Conservation (phyloP, 306 rosid species). For the Biancaea sappan region DNA sequence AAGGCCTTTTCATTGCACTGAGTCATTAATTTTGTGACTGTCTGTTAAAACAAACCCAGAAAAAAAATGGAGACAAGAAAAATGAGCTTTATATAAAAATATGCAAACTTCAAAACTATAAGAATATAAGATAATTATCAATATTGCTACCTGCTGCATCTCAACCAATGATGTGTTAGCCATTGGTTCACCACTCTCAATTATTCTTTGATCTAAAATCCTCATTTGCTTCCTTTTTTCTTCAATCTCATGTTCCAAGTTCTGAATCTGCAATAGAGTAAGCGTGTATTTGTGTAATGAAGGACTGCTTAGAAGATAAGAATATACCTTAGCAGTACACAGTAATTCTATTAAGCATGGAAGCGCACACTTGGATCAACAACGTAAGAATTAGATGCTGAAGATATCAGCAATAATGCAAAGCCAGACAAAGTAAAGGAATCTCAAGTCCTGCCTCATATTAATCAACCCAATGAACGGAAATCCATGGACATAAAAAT, state of each 20-base stretch:
- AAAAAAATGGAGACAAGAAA: constrained; percentile 13
- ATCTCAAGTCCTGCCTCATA: neutral
- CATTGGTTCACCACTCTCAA: constrained; percentile 77
- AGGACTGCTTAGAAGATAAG: neutral
- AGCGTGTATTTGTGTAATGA: constrained; percentile 25
- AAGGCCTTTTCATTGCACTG: constrained; percentile 84
- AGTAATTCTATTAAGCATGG: constrained; percentile 5
- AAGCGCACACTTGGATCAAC: constrained; percentile 1
- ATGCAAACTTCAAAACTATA: constrained; percentile 19
- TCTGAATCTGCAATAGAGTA: constrained; percentile 61
- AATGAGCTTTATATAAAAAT: constrained; percentile 22
- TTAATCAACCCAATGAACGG: neutral
- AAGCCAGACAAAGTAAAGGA: constrained; percentile 12
- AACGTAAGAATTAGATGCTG: neutral
- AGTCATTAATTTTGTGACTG: constrained; percentile 72
- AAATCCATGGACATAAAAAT: neutral
- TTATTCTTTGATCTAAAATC: constrained; percentile 77
- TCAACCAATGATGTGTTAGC: constrained; percentile 74
- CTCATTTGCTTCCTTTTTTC: constrained; percentile 89
- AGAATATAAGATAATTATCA: constrained; percentile 16
- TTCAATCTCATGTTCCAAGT: constrained; percentile 85
- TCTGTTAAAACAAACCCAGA: constrained; percentile 56
- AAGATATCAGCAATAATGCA: neutral
- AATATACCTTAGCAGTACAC: constrained; percentile 10
- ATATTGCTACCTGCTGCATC: constrained; percentile 85